Evolutionary conservation across 805 yeast genomes (phyloP), one percentile per base, ranked within the genome.

Genomic region (Jamesozyma spencerorum): DNA sequence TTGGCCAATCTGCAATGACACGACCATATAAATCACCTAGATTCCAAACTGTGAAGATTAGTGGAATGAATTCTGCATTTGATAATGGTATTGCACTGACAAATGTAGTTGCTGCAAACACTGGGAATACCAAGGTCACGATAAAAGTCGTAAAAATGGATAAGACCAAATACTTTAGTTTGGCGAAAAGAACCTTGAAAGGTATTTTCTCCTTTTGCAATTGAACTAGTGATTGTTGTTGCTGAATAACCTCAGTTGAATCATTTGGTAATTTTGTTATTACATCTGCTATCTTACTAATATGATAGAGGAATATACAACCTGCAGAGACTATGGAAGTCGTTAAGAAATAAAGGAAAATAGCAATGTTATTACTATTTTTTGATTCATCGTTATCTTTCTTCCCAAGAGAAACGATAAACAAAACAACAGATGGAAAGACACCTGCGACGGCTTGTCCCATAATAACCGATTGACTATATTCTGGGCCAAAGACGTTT

Each of bases 401-500:
- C 4, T 30, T 35, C 2, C 32, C 38, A 19, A 37, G 31, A 82
- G 79, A 49, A 77, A 72, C 12, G 82, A 79, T 15, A 29, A 62
- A 54, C 12, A 62, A 38, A 2, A 58, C 61, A 14, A 83, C 56
- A 0, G 95, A 78, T 2, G 98, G 97, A 28, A 90, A 64, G 0
- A 92, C 95, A 2, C 98, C 98, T 0, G 97, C 86, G 14, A 90
- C 66, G 0, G 95, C 95, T 60, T 90, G 95, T 1, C 98, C 98
- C 3, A 88, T 88, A 82, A 92, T 85, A 2, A 82, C 82, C 0
- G 84, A 94, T 54, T 92, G 95, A 10, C 94, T 88, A 56, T 75
- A 84, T 12, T 77, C 71, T 1, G 85, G 71, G 3, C 92, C 88
- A 55, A 77, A 68, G 1, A 81, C 76, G 51, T 85, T 84, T 2